Evolutionary conservation across 441 rosid genomes (phyloP).

Genomic region (Hura crepitans): DNA sequence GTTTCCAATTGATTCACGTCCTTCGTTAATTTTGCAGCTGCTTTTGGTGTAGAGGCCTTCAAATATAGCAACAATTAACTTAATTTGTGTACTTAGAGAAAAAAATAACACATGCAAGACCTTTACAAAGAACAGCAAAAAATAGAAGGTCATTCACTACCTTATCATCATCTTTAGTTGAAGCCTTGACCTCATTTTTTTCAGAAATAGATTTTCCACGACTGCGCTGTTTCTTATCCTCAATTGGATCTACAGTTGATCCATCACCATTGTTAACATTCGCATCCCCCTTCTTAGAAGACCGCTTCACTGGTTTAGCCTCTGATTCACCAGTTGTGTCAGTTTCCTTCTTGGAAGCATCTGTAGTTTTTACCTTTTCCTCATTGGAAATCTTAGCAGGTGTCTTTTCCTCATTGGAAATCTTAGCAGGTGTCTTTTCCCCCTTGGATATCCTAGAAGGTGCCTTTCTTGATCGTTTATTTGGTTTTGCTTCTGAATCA

Average conservation of each 20-base stretch:
- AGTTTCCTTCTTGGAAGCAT: conserved; percentile 49
- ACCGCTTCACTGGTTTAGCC: conserved; percentile 45
- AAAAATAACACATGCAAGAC: conserved; percentile 11
- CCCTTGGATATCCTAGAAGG: conserved; percentile 39
- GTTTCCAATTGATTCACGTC: conserved; percentile 47
- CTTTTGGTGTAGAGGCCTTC: conserved; percentile 52
- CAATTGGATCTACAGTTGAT: conserved; percentile 39
- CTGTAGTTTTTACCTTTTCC: conserved; percentile 36
- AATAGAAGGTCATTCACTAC: conserved; percentile 30
- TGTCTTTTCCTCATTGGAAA: conserved; percentile 42
- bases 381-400: conserved; percentile 37
- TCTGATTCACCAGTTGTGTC: conserved; percentile 44
- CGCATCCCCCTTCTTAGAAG: conserved; percentile 48
- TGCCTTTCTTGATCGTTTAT: conserved; percentile 41
- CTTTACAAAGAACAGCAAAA: conserved; percentile 12
- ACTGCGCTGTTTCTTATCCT: conserved; percentile 53
- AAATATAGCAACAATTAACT: conserved; percentile 13
- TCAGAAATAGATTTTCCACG: conserved; percentile 47
- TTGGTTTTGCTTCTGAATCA: conserved; percentile 51
- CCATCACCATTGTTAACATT: conserved; percentile 43
- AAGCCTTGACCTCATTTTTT: conserved; percentile 38
- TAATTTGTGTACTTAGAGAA: conserved; percentile 5
- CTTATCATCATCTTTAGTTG: conserved; percentile 53
- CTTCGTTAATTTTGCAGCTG: conserved; percentile 40
- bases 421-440: conserved; percentile 37